Conservation (phyloP, 2,329 filamentous ascomycete genomes). For the Trichoderma pleuroti region DNA sequence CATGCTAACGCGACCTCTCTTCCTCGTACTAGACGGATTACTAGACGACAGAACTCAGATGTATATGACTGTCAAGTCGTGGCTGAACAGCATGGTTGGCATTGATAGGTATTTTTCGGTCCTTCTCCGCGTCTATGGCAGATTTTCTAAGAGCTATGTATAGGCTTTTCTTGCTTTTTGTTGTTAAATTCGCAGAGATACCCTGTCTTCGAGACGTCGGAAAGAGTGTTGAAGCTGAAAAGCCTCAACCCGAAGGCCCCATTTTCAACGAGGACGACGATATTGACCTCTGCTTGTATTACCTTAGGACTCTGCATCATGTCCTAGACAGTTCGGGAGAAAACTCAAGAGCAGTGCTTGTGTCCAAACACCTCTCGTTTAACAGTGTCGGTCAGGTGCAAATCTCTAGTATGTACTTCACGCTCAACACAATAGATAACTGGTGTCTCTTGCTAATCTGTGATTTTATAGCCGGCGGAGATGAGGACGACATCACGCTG, state of each 20-base stretch:
- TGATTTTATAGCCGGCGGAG: slow-evolving; percentile 41
- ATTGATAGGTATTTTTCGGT: slow-evolving; percentile 54
- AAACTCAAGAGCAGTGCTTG: slow-evolving; percentile 66
- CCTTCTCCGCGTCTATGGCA: neutral
- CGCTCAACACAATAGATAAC: neutral
- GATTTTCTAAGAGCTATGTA: neutral
- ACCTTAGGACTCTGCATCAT: slow-evolving; percentile 70
- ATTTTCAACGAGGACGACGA: slow-evolving; percentile 58
- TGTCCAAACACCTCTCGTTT: slow-evolving; percentile 50
- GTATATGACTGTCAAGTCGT: slow-evolving; percentile 73
- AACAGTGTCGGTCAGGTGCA: slow-evolving; percentile 28
- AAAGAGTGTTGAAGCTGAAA: slow-evolving; percentile 21
- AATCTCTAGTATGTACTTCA: slow-evolving; percentile 47
- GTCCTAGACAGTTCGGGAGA: slow-evolving; percentile 65
- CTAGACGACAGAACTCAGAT: slow-evolving; percentile 68
- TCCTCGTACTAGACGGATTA: slow-evolving; percentile 77
- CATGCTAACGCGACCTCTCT: slow-evolving; percentile 76
- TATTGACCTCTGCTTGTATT: slow-evolving; percentile 72
- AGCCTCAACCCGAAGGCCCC: slow-evolving; percentile 10
- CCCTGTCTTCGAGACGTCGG: slow-evolving; percentile 42
- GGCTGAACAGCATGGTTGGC: slow-evolving; percentile 67
- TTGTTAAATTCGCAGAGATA: slow-evolving; percentile 55
- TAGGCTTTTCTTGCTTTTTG: slow-evolving; percentile 60
- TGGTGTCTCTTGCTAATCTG: slow-evolving; percentile 23
- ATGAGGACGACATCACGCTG: slow-evolving; percentile 56